Conservation (phyloP, 2,329 filamentous ascomycete genomes). For the Cladobotryum mycophilum region DNA sequence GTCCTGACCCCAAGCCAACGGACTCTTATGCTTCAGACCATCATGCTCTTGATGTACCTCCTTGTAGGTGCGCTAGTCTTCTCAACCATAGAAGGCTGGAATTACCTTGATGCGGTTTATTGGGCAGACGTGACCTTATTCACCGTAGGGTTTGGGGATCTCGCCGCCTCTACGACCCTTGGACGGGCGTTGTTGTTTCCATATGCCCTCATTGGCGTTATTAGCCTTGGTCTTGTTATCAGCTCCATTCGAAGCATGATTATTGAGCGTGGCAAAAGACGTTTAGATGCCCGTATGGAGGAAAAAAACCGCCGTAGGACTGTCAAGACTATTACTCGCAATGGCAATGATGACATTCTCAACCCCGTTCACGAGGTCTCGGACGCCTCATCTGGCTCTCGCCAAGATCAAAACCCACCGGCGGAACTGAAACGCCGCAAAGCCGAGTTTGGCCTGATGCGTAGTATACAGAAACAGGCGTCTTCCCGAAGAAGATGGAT, state of each 20-base stretch:
- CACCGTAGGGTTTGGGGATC: conserved; percentile 57
- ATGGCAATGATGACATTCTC: conserved; percentile 42
- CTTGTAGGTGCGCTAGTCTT: conserved; percentile 72
- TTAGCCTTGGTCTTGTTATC: conserved; percentile 78
- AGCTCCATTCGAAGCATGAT: conserved; percentile 66
- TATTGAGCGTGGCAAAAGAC: conserved; percentile 46
- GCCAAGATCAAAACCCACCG: conserved; percentile 12
- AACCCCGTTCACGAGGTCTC: conserved; percentile 28
- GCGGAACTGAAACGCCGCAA: conserved; percentile 55
- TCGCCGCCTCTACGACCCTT: conserved; percentile 42
- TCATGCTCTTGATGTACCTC: conserved; percentile 75
- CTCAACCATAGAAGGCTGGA: conserved; percentile 63
- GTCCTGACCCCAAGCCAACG: conserved; percentile 71
- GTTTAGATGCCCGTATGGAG: conserved; percentile 51
- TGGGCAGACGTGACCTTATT: conserved; percentile 69
- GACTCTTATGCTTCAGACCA: conserved; percentile 85
- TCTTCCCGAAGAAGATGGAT: conserved; percentile 65
- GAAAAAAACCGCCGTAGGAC: conserved; percentile 51
- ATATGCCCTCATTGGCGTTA: conserved; percentile 74
- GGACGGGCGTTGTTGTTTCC: conserved; percentile 71
- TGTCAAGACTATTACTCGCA: conserved; percentile 38
- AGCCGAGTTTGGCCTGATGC: conserved; percentile 73
- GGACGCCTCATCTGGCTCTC: neutral
- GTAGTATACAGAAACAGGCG: conserved; percentile 64
- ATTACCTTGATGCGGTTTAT: conserved; percentile 71